Conservation (phyloP, 2,329 filamentous ascomycete species). For the Didymella arachidicola region DNA sequence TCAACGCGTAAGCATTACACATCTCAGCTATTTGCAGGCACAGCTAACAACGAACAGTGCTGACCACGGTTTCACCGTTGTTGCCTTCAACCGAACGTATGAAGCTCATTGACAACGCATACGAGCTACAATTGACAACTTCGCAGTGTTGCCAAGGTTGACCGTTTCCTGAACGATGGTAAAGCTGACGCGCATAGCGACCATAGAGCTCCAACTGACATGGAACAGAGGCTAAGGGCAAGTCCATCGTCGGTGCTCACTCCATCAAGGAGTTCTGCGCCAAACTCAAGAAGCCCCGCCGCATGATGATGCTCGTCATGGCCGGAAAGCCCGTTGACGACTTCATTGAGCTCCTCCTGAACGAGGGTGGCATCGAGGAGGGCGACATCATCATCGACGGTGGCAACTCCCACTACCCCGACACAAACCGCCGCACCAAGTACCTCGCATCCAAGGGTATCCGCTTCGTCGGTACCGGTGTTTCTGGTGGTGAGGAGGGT, state of each 20-base stretch:
- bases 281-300: constrained; percentile 97
- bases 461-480: constrained; percentile 94
- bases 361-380: constrained; percentile 53
- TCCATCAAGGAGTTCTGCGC: constrained; percentile 91
- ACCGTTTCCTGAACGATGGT: constrained; percentile 83
- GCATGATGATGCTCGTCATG: constrained; percentile 99
- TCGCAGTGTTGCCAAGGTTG: constrained; percentile 83
- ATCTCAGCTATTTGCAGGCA: constrained; percentile 27
- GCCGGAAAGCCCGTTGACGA: constrained; percentile 97
- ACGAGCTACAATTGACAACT: constrained; percentile 30
- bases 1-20: constrained; percentile 56
- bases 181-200: constrained; percentile 16
- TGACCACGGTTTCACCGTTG: constrained; percentile 83
- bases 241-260: constrained; percentile 93
- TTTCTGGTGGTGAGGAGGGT: constrained; percentile 99
- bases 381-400: constrained; percentile 99
- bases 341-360: constrained; percentile 94
- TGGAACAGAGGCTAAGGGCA: constrained; percentile 67
- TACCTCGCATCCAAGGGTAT: constrained; percentile 89
- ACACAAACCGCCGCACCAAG: constrained; percentile 95
- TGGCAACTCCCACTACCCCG: constrained; percentile 98
- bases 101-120: constrained; percentile 10
- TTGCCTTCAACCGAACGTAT: constrained; percentile 94
- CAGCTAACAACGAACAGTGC: constrained; percentile 49
- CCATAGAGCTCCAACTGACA: constrained; percentile 34